Percentiles rank a stretch among this genome's conserved stretches.
phyloP scores from a whole-genome alignment of 768 basidiomycete genomes.

The Amanita phalloides region DNA sequence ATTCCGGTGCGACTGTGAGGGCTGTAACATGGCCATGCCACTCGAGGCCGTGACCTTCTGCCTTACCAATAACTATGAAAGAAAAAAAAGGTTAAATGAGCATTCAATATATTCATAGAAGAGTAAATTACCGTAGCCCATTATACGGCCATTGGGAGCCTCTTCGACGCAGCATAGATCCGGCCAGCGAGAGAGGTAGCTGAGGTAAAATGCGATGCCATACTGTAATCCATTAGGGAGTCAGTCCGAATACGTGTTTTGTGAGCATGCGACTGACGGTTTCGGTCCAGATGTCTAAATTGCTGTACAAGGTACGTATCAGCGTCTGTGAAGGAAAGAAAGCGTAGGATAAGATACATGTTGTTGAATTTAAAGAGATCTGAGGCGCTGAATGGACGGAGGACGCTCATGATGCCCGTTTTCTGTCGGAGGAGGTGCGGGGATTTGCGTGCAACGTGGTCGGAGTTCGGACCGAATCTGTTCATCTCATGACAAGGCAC shows the following conservation, averaged over 20 bases:
- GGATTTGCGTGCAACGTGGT: not conserved
- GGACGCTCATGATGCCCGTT: slow-evolving; percentile 62
- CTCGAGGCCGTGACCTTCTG: slow-evolving; percentile 64
- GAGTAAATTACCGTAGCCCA: slow-evolving; percentile 76
- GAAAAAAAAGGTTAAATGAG: not conserved
- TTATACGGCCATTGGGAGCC: slow-evolving; percentile 72
- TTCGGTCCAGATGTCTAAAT: slow-evolving; percentile 95
- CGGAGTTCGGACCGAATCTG: not conserved
- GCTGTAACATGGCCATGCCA: slow-evolving; percentile 97
- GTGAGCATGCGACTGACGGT: slow-evolving; percentile 46
- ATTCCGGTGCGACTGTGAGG: slow-evolving; percentile 88
- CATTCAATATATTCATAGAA: not conserved
- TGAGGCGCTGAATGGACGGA: slow-evolving; percentile 77
- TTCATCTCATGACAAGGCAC: not conserved
- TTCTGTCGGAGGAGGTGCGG: not conserved
- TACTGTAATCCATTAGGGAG: slow-evolving; percentile 37
- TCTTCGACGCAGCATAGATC: slow-evolving; percentile 82
- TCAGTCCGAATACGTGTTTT: not conserved
- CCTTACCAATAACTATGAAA: slow-evolving; percentile 79
- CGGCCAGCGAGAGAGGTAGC: slow-evolving; percentile 85
- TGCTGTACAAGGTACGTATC: slow-evolving; percentile 34
- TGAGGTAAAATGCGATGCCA: slow-evolving; percentile 79
- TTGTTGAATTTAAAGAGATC: slow-evolving; percentile 94
- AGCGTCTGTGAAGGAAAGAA: not conserved
- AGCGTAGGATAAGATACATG: slow-evolving; percentile 38